These are phyloP conservation scores for Phytophthora cactorum DNA, from an alignment of 352 stramenopile genomes.

Conservation along the genomic window DNA sequence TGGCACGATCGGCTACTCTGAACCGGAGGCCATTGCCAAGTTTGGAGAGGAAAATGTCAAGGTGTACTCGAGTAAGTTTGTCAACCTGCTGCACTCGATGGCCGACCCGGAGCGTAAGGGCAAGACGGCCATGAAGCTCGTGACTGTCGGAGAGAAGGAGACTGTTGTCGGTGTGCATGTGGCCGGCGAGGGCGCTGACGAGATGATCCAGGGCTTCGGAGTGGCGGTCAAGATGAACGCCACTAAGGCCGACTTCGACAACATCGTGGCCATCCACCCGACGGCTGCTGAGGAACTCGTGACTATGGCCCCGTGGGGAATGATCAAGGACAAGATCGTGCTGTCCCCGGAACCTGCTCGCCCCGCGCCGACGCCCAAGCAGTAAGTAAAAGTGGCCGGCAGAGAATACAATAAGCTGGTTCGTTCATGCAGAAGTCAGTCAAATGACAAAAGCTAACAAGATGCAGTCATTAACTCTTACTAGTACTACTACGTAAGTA, in stretches of 20 bases:
- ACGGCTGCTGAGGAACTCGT: conserved; percentile 97
- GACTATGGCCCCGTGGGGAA: conserved; percentile 92
- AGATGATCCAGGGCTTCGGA: conserved; percentile 98
- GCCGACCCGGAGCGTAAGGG: conserved; percentile 91
- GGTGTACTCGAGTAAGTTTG: conserved; percentile 95
- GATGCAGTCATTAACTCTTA: too few relatives aligned
- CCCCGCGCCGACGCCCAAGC: conserved; percentile 33
- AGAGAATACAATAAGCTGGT: too few relatives aligned
- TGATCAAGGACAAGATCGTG: conserved; percentile 81
- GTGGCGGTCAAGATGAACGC: conserved; percentile 98
- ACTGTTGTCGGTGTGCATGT: conserved; percentile 96
- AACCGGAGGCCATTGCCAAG: conserved; percentile 91
- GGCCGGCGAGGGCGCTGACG: conserved; percentile 93
- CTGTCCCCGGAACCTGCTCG: conserved; percentile 52
- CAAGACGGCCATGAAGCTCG: conserved; percentile 95
- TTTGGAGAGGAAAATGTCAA: conserved; percentile 95
- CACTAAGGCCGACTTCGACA: conserved; percentile 97
- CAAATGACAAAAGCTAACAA: too few relatives aligned
- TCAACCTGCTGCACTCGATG: conserved; percentile 95
- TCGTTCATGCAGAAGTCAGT: too few relatives aligned
- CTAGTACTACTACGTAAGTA: too few relatives aligned
- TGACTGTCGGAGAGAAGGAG: conserved; percentile 87
- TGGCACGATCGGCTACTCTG: conserved; percentile 94
- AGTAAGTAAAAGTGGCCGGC: conserved; percentile 16
- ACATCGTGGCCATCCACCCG: conserved; percentile 95